Evolutionary conservation across 169 alveolate species (phyloP).

Genomic region (Plasmodium vivax): DNA sequence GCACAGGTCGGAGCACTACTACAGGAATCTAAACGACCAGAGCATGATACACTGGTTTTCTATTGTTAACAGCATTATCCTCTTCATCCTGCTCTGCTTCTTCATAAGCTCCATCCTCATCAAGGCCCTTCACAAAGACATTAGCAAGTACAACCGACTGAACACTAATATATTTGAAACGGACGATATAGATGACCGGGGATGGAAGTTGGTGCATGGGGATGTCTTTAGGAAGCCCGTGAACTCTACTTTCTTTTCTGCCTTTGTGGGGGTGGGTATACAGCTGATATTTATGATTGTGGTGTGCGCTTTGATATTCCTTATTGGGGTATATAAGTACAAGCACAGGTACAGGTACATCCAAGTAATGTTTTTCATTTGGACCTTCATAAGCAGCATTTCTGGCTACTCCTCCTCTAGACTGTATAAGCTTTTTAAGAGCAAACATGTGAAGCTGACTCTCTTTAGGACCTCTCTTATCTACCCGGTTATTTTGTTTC

Average conservation of each 20-base stretch:
- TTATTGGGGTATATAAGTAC: slow-evolving; percentile 77
- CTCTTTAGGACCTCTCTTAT: slow-evolving; percentile 17
- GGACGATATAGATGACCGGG: slow-evolving; percentile 88
- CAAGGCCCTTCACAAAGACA: slow-evolving; percentile 88
- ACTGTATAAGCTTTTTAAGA: slow-evolving; percentile 83
- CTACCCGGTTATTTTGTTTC: slow-evolving; percentile 23
- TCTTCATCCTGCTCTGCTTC: slow-evolving; percentile 83
- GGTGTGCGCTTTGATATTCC: slow-evolving; percentile 84
- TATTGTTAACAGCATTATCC: slow-evolving; percentile 86
- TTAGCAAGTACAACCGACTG: slow-evolving; percentile 86
- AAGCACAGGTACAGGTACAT: slow-evolving; percentile 69
- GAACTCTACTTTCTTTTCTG: slow-evolving; percentile 85
- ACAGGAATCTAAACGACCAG: slow-evolving; percentile 81
- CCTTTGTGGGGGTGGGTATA: slow-evolving; percentile 90
- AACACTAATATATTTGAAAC: slow-evolving; percentile 80
- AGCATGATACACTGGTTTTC: slow-evolving; percentile 91
- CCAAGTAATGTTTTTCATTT: slow-evolving; percentile 89
- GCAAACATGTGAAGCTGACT: slow-evolving; percentile 26
- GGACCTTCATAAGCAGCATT: slow-evolving; percentile 88
- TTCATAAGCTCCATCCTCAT: slow-evolving; percentile 89
- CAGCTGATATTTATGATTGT: slow-evolving; percentile 82
- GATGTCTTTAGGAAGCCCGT: slow-evolving; percentile 92
- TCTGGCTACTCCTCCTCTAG: slow-evolving; percentile 90
- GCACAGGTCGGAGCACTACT: slow-evolving; percentile 90
- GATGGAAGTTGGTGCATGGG: slow-evolving; percentile 93